These are phyloP conservation scores for Aspergillus pseudoviridinutans DNA, from an alignment of 2,329 filamentous ascomycete species.

Conservation along the genomic window DNA sequence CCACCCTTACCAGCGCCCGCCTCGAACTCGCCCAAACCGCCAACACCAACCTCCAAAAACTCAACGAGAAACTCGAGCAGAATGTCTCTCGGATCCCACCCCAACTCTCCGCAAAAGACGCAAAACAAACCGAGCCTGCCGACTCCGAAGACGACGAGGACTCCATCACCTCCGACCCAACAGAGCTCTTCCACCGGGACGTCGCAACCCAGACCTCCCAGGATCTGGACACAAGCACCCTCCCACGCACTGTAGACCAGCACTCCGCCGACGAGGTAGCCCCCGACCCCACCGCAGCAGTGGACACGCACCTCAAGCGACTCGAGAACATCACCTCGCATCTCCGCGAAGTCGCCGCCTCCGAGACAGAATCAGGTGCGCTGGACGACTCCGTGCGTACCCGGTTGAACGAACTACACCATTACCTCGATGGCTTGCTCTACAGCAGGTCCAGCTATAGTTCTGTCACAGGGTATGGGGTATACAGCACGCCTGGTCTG, in stretches of 20 bases:
- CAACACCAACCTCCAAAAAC: conserved; percentile 47
- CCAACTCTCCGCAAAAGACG: conserved; percentile 23
- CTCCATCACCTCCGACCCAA: conserved; percentile 54
- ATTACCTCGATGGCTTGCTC: conserved; percentile 49
- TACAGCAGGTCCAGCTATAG: conserved; percentile 34
- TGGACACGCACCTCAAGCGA: conserved; percentile 40
- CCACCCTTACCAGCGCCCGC: conserved; percentile 50
- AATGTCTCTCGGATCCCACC: conserved; percentile 52
- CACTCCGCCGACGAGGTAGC: conserved; percentile 10
- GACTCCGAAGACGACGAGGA: conserved; percentile 40
- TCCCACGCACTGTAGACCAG: conserved; percentile 18
- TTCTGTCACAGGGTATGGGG: conserved; percentile 27
- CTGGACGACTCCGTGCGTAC: conserved; percentile 32
- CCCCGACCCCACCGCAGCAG: conserved; percentile 21
- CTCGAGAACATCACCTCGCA: conserved; percentile 51
- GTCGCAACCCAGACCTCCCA: conserved; percentile 60
- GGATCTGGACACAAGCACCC: conserved; percentile 14
- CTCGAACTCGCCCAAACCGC: conserved; percentile 55
- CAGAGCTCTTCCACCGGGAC: conserved; percentile 61
- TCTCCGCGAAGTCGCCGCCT: conserved; percentile 44
- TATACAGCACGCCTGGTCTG: conserved; percentile 31
- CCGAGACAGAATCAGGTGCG: conserved; percentile 33
- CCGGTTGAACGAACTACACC: conserved; percentile 44
- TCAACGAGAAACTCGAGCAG: conserved; percentile 54
- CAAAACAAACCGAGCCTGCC: conserved; percentile 19